A percentile compares a stretch with the other conserved stretches of the same genome.
phyloP scores from a whole-genome alignment of 805 yeast species.

The Ogataea paradorogensis region DNA sequence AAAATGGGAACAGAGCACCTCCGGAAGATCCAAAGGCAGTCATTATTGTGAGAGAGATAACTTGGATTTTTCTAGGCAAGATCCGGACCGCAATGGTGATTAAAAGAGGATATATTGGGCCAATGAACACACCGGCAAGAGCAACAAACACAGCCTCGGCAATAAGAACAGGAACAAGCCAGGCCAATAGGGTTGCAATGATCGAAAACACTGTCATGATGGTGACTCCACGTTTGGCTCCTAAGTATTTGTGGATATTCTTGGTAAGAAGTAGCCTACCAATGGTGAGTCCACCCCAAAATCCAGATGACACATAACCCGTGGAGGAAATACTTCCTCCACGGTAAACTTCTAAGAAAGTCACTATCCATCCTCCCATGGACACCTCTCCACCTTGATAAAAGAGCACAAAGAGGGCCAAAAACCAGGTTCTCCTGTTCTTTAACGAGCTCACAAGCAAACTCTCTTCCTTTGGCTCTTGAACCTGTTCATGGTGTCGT shows the following conservation, averaged over 20 bases:
- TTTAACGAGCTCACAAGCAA: slow-evolving; percentile 39
- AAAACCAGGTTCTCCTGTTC: slow-evolving; percentile 42
- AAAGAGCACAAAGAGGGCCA: slow-evolving; percentile 53
- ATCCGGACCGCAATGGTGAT: slow-evolving; percentile 42
- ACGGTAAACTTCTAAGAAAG: slow-evolving; percentile 56
- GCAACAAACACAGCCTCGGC: slow-evolving; percentile 48
- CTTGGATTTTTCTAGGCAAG: slow-evolving; percentile 50
- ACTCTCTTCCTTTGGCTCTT: slow-evolving; percentile 28
- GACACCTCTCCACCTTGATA: slow-evolving; percentile 72
- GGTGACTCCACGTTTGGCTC: slow-evolving; percentile 44
- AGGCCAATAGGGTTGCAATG: slow-evolving; percentile 39
- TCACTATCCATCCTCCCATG: slow-evolving; percentile 68
- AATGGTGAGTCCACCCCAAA: slow-evolving; percentile 67
- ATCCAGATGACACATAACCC: slow-evolving; percentile 67
- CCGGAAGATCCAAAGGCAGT: slow-evolving; percentile 58
- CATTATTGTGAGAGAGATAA: slow-evolving; percentile 47
- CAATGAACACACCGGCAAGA: slow-evolving; percentile 56
- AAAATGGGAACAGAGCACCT: slow-evolving; percentile 54
- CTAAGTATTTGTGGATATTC: slow-evolving; percentile 36
- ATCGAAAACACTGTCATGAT: slow-evolving; percentile 36
- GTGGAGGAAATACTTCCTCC: slow-evolving; percentile 43
- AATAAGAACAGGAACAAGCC: slow-evolving; percentile 45
- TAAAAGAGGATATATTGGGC: slow-evolving; percentile 63
- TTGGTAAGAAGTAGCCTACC: slow-evolving; percentile 57
- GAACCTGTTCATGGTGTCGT: slow-evolving; percentile 8